Evolutionary conservation across 2,329 filamentous ascomycete species (phyloP).

Genomic region (Trichoderma asperellum): DNA sequence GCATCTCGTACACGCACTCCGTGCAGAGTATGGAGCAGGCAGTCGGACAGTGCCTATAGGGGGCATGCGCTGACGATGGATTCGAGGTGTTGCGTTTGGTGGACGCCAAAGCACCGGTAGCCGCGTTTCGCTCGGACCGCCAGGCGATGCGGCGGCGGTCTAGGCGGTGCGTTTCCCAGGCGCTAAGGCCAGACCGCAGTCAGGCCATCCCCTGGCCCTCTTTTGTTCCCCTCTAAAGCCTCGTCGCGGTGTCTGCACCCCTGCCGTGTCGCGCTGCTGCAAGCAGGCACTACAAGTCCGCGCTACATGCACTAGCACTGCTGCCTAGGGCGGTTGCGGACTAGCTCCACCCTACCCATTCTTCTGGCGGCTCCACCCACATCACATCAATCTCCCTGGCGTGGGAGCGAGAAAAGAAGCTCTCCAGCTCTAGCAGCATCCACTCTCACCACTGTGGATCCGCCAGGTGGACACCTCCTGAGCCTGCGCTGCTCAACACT

Average conservation of each 20-base stretch:
- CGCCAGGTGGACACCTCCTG: constrained; percentile 14
- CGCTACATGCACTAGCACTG: background rate
- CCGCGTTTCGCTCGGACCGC: constrained; percentile 27
- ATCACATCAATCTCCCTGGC: constrained; percentile 5
- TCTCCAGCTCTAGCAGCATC: constrained; percentile 3
- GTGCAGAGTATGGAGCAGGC: background rate
- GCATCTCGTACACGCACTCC: background rate
- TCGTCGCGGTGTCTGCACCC: background rate
- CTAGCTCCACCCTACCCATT: background rate
- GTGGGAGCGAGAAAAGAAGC: constrained; percentile 10
- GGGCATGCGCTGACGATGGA: constrained; percentile 21
- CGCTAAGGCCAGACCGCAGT: constrained; percentile 1
- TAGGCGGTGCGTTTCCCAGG: constrained; percentile 7
- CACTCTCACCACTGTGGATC: background rate
- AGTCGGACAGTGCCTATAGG: background rate
- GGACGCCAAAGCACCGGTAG: constrained; percentile 16
- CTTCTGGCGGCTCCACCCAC: background rate
- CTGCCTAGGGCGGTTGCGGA: background rate
- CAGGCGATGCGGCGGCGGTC: constrained; percentile 24
- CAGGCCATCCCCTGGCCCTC: background rate
- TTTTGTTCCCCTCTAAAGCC: background rate
- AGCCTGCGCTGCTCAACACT: constrained; percentile 19
- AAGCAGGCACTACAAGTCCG: background rate
- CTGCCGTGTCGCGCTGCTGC: constrained; percentile 8
- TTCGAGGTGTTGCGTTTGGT: constrained; percentile 14